Base-by-base conservation (phyloP, 1,284 basidiomycete genomes). In the Austroboletus novae-zelandiae region DNA sequence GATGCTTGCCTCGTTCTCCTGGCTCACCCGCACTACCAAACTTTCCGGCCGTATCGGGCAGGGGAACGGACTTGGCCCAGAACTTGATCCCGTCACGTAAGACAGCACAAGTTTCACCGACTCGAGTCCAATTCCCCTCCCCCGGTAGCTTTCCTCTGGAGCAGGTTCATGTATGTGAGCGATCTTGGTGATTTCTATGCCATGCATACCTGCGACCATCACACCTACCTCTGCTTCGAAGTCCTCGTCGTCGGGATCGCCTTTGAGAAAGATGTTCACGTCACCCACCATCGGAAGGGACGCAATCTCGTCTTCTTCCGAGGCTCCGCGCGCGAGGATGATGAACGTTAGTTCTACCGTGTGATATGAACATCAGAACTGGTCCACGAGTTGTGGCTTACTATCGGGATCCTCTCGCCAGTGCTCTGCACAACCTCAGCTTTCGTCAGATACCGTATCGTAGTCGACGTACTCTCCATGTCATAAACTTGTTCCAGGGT, bases 401-500 rank as follows among this genome's bases (percentile, higher is more conserved):
- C 88, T 98, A 69, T 98, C 94, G 47, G 86, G 79, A 65, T 98
- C 95, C 3, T 78, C 64, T 57, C 85, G 86, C 95, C 95, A 98
- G 64, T 87, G 90, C 42, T 72, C 90, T 94, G 59, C 32, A 51
- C 25, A 20, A 27, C 1, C 15, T 47, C 43, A 47, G 51, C 25
- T 39, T 34, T 50, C n/a, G 39, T 35, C 11, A 1, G n/a, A 36
- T 23, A 15, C 49, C 6, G 27, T 29, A 31, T 43, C 29, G n/a
- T 18, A 43, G 46, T 36, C 13, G 23, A 73, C 83, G 50, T 61
- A 93, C 92, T 75, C 68, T 98, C 94, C 94, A 98, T 98, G 18
- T 88, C 87, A 57, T 88, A 87, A 64, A 98, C 96, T 64, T 96
- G 83, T 47, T 90, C 85, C 10, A 94, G 71, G 0, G 78, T 81